phyloP scores from a whole-genome alignment of 176 grass and related monocot genomes.

The Urochloa ruziziensis region DNA sequence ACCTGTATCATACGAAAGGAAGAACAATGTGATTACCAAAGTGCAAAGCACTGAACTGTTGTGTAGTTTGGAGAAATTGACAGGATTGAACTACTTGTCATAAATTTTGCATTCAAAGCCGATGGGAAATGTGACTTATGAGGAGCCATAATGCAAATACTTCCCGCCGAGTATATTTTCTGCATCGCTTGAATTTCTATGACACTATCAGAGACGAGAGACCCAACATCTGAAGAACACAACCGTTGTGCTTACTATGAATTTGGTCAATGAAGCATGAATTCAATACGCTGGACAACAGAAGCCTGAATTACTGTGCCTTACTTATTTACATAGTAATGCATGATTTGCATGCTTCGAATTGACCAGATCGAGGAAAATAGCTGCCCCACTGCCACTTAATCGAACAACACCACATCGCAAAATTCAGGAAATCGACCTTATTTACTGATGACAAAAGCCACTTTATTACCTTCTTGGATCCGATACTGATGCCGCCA shows the following conservation, averaged over 20 bases:
- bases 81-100: neutral
- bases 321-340: neutral
- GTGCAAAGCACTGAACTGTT: neutral
- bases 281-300: neutral
- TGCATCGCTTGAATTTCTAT: neutral
- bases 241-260: neutral
- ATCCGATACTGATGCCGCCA: constrained; percentile 47
- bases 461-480: constrained; percentile 49
- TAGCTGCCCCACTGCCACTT: neutral
- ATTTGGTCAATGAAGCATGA: constrained; percentile 1
- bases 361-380: neutral
- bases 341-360: neutral
- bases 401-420: constrained; percentile 1
- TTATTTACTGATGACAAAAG: neutral
- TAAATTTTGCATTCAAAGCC: neutral
- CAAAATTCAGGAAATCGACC: neutral
- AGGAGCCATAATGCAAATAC: neutral
- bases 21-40: constrained; percentile 11
- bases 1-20: constrained; percentile 40
- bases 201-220: neutral
- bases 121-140: neutral
- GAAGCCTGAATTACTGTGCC: neutral
- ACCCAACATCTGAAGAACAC: neutral
- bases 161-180: neutral
- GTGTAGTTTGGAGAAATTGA: neutral